Percentiles rank a stretch among this genome's conserved stretches.
Evolutionary conservation across 75 land plant species (phyloP).

Genomic region (Pinus tabuliformis): DNA sequence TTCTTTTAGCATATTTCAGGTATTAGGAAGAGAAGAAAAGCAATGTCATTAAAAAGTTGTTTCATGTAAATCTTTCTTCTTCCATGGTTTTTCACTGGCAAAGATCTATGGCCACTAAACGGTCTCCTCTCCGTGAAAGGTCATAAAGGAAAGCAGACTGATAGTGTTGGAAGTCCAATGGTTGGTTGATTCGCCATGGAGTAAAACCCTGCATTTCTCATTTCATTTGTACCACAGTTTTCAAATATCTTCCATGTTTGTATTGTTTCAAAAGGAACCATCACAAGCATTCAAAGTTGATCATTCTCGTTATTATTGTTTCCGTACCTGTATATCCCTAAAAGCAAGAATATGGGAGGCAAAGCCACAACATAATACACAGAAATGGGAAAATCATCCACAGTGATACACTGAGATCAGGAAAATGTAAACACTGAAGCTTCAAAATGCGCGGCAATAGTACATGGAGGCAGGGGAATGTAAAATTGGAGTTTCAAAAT

Average conservation of each 20-base stretch:
- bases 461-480: no score
- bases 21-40: neutral
- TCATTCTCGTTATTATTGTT: no score
- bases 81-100: neutral
- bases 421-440: no score
- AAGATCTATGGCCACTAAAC: neutral
- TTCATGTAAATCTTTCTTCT: neutral
- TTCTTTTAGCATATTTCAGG: neutral
- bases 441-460: no score
- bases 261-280: neutral
- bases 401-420: no score
- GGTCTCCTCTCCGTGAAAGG: neutral
- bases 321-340: no score
- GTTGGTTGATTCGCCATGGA: neutral
- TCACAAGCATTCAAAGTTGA: neutral
- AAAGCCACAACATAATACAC: no score
- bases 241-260: neutral
- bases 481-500: no score
- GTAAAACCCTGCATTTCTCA: no score
- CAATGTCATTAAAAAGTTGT: neutral
- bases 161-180: neutral
- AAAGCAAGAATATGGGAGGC: no score
- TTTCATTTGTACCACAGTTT: no score
- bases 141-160: neutral
- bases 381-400: no score